Base-by-base conservation (phyloP, 768 basidiomycete genomes). In the Pleurotus eryngii region DNA sequence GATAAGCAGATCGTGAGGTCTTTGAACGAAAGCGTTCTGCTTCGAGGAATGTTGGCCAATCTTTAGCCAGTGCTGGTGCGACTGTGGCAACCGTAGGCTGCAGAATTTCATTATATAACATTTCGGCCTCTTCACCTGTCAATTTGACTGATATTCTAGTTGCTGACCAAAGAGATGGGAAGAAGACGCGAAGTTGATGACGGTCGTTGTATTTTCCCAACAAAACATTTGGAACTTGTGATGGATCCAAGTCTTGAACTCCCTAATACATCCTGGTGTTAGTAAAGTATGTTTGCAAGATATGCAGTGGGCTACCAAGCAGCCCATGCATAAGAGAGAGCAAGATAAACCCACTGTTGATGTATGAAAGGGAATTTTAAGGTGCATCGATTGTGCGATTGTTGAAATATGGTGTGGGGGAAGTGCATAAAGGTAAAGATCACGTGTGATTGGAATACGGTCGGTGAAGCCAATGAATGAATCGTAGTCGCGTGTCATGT, bases 401-500 rank as follows among this genome's bases (percentile, higher is more conserved):
- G 40, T 55, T 17, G 14, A 15, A 3, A 22, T 15, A 55, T 27
- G 40, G 40, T 42, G 12, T 4, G 40, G 14, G 9, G 40, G 40
- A 14, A 42, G 17, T 14, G 53, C 5, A 43, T 55, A 40, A 2
- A 55, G 4, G 30, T 39, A 43, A 39, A 55, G n/a, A 15, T 40
- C 38, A 15, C 12, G 17, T 15, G 2, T 17, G 24, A 42, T 43
- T 8, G 53, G 53, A 27, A 55, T 55, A 3, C 14, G 17, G 8
- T 37, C 26, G 12, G 53, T 43, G 22, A 55, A 55, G 39, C 53
- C 53, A 22, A 55, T 30, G 4, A 55, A 40, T 4, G 53, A 55
- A 30, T 55, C 53, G 53, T 39, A 55, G 26, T 55, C 53, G 20
- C 53, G 53, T 2, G 7, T 12, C 4, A 11, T 55, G 35, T 18